Evolutionary conservation across 2,329 filamentous ascomycete genomes (phyloP).

Genomic region (Pestalotiopsis sp.): DNA sequence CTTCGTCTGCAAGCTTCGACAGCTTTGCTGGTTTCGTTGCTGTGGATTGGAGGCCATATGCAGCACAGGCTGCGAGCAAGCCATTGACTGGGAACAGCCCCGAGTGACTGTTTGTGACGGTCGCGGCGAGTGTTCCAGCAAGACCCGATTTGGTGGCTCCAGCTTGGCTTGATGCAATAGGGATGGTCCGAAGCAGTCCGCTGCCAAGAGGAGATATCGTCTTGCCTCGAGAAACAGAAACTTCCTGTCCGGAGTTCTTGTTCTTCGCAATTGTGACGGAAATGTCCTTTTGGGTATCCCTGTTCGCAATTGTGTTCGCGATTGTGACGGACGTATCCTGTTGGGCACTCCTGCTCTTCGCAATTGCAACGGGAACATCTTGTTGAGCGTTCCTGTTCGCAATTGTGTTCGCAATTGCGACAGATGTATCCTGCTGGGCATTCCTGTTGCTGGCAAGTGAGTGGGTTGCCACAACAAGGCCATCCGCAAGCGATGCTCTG

Average conservation of each 20-base stretch:
- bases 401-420: neutral
- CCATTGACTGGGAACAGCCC: conserved; percentile 3
- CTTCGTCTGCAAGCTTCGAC: neutral
- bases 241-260: neutral
- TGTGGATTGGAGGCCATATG: neutral
- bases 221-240: neutral
- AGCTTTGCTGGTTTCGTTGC: neutral
- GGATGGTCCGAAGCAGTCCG: neutral
- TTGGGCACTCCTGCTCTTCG: neutral
- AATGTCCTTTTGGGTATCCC: neutral
- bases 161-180: neutral
- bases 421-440: neutral
- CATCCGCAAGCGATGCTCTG: neutral
- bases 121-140: neutral
- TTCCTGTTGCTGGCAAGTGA: neutral
- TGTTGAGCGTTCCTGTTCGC: neutral
- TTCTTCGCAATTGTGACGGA: neutral
- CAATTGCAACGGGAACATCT: neutral
- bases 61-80: neutral
- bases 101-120: neutral
- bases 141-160: neutral
- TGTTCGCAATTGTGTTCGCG: neutral
- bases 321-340: neutral
- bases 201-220: neutral
- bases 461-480: neutral